A percentile compares a stretch with the other conserved stretches of the same genome.
Evolutionary conservation across 2,329 filamentous ascomycete genomes (phyloP).

Genomic region (Epichloe sp.): DNA sequence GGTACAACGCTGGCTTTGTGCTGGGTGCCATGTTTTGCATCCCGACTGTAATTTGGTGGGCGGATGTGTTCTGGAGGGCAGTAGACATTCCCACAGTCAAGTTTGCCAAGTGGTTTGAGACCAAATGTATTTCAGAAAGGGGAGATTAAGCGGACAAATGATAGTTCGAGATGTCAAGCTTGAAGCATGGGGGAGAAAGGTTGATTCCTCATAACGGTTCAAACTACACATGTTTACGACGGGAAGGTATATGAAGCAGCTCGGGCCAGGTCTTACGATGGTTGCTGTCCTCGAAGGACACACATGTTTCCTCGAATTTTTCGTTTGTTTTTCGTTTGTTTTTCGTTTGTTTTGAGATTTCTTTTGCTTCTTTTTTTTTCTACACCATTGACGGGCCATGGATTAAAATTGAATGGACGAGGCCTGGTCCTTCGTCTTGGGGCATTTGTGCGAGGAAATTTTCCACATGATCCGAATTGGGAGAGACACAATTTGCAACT

Average conservation of each 20-base stretch:
- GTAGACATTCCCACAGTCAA: conserved; percentile 43
- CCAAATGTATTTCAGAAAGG: conserved; percentile 22
- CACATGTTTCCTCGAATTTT: background rate
- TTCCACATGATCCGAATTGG: no score
- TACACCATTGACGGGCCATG: no score
- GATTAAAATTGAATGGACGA: no score
- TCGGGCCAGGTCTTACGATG: background rate
- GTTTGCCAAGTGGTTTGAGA: conserved; percentile 43
- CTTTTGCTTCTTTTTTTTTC: background rate
- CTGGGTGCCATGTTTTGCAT: conserved; percentile 35
- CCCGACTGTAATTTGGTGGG: conserved; percentile 38
- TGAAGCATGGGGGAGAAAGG: background rate
- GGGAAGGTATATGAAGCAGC: background rate
- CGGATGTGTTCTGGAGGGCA: conserved; percentile 42
- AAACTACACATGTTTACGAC: background rate
- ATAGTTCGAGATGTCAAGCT: background rate
- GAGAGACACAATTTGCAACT: no score
- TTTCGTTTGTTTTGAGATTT: background rate
- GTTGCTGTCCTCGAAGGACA: background rate
- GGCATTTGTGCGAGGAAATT: no score
- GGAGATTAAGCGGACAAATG: conserved; percentile 3
- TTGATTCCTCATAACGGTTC: background rate
- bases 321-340: no score
- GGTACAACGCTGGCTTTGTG: conserved; percentile 33
- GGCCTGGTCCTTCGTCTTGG: no score